Base-by-base conservation (phyloP, 192 early-diverging fungal species). In the Gaertneriomyces semiglobifer region DNA sequence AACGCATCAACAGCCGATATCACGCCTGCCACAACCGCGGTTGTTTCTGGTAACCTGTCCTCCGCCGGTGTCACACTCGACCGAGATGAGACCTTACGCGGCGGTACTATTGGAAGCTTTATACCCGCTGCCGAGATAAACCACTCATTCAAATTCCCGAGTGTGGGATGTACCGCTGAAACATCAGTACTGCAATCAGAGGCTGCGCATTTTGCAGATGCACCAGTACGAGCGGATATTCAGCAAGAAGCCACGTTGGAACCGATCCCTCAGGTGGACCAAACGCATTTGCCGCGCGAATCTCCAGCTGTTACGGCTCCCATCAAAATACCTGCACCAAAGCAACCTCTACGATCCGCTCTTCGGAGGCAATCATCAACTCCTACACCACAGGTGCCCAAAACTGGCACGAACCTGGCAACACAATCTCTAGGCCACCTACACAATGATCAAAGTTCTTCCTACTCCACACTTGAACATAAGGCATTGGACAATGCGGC, bases 321-420 rank as follows among this genome's bases (percentile, higher is more conserved):
- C 42, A 7, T 18, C 44, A 44, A 43, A 44, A 42, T 19, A 62
- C 14, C 42, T 47, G 39, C 45, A 33, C 38, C n/a, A n/a, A 56
- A 58, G 40, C 56, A 66, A 44, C 65, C 65, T 11, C 40, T 66
- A 44, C 65, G 65, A 4, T 52, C 65, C n/a, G 65, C 53, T 16
- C 65, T 66, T 10, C 65, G 65, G 1, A 47, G 65, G 40, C 65
- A 53, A 44, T 66, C 65, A 25, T 66, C 65, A 19, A 6, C 46
- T 14, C 8, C 25, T 43, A 9, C 11, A 18, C 48, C 48, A 12
- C 48, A n/a, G 11, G 20, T 50, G 10, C 10, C 18, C 50, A n/a
- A 10, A 14, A 63, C 50, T 53, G 19, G n/a, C 20, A n/a, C 6
- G 33, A 65, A 52, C 3, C 1, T 20, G 48, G 25, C 48, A 5